Evolutionary conservation across 1,284 basidiomycete genomes (phyloP), one percentile per base, ranked within the genome.

Genomic region (Sporisorium graminicola): DNA sequence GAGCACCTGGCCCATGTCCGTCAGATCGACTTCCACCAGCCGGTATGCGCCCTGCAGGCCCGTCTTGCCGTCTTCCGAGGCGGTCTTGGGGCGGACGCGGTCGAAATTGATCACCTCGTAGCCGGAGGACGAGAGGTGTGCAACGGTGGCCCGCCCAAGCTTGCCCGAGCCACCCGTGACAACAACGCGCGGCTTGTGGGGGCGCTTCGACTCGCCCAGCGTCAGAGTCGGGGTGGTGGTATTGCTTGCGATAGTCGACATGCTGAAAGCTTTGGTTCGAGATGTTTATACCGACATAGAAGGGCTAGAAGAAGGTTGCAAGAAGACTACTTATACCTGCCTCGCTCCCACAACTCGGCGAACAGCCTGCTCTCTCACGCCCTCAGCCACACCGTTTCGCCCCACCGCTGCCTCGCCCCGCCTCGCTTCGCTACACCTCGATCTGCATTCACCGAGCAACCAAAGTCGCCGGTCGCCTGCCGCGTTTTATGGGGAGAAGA

Each of bases 81-180:
- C 69, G 8, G 79, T 79, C 33, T 81, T 81, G 70, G 63, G 69
- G 77, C 85, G 68, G 69, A 82, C 82, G 26, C 61, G 62, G 52
- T 77, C 75, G 29, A 77, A 75, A 54, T 77, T 77, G 60, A 77
- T 74, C 10, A 77, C 75, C 40, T 77, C 72, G 37, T 59, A 77
- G 8, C 75, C 75, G 51, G 44, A 31, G 7, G 53, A 35, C 7
- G 83, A 74, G 67, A 86, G 83, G 65, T 86, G 84, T 14, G 76
- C 60, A 2, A 86, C 82, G 14, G 86, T 82, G 52, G 83, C 81
- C 63, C 85, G 70, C 12, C 86, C 85, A 24, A 86, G 71, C 55
- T 86, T 86, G 9, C 85, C 86, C 1, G 79, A 82, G 9, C 86
- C 85, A 46, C 86, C 86, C 4, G 86, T 86, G 33, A 86, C 81